Base-by-base conservation (phyloP, 768 basidiomycete species). In the Pluteus cervinus region DNA sequence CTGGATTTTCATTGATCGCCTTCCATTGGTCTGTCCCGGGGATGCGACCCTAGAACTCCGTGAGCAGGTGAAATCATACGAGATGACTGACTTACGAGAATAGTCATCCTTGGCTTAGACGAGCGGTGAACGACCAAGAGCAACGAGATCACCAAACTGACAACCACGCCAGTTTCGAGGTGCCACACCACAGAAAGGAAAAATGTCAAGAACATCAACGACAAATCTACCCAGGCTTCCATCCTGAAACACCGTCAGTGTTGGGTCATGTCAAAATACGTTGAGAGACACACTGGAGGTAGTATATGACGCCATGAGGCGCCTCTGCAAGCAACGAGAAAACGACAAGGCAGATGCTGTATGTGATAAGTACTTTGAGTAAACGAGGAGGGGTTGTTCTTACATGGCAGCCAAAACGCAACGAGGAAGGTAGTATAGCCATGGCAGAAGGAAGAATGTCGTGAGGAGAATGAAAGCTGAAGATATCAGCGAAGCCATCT, bases 11-110 rank as follows among this genome's bases (percentile, higher is more conserved):
- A 33, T 84, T 84, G 26, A 99, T 70, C 3, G 94, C 82, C 45
- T 83, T 88, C 91, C 92, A 99, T 38, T 78, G 63, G 41, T 88
- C 78, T 0, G 92, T 94, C 3, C 85, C 86, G 2, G 89, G 92
- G 29, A 97, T 75, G 7, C 85, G 76, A 7, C 93, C 93, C 85
- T 89, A 38, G 6, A 25, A 4, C 29, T 30, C 17, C 31, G 23
- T 29, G 12, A 16, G 16, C 24, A 29, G 11, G 22, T 21, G 17
- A 7, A 7, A n/a, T 3, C 15, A 28, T 18, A 3, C 21, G 8
- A 29, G 16, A 29, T 14, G 17, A 36, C 38, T 4, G 45, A 65
- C 73, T 41, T 46, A 90, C 86, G 49, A 97, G 65, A 48, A 98
- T 91, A 5, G 86, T 82, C 84, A 98, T 89, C 8, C 91, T 73